Conservation (phyloP, 2,329 filamentous ascomycete genomes). For the Colletotrichum siamense region DNA sequence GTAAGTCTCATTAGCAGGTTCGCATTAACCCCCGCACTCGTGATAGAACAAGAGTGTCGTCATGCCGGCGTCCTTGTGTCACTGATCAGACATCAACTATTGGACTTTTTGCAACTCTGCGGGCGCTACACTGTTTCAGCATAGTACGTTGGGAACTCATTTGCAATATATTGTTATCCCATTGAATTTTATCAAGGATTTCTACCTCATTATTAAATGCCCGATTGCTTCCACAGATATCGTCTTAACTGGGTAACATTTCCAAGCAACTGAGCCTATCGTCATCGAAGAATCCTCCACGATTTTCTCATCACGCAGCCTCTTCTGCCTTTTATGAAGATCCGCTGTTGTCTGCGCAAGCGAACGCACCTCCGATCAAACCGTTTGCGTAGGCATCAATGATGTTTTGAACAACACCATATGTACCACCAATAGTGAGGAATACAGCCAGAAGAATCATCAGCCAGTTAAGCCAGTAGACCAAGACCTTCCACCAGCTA, state of each 20-base stretch:
- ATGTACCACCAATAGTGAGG: conserved; percentile 45
- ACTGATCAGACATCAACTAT: neutral
- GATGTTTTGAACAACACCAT: conserved; percentile 54
- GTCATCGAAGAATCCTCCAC: neutral
- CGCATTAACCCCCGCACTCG: neutral
- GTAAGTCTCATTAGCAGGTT: neutral
- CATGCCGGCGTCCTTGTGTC: neutral
- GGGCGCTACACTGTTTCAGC: neutral
- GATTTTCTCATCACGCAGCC: neutral
- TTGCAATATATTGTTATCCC: neutral
- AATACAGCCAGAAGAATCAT: conserved; percentile 41
- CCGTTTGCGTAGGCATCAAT: conserved; percentile 55
- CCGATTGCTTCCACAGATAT: neutral
- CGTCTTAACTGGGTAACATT: neutral
- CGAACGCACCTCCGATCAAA: conserved; percentile 50
- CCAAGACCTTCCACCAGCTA: conserved; percentile 26
- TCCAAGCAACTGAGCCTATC: neutral
- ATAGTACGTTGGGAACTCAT: neutral
- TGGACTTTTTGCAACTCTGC: neutral
- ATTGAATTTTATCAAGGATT: neutral
- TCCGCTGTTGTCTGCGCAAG: conserved; percentile 52
- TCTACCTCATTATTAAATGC: neutral
- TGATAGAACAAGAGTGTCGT: neutral
- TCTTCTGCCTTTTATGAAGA: conserved; percentile 24
- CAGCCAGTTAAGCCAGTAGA: conserved; percentile 38